These are phyloP conservation scores for Houttuynia cordata DNA, from an alignment of 164 flowering plant species.

Conservation along the genomic window DNA sequence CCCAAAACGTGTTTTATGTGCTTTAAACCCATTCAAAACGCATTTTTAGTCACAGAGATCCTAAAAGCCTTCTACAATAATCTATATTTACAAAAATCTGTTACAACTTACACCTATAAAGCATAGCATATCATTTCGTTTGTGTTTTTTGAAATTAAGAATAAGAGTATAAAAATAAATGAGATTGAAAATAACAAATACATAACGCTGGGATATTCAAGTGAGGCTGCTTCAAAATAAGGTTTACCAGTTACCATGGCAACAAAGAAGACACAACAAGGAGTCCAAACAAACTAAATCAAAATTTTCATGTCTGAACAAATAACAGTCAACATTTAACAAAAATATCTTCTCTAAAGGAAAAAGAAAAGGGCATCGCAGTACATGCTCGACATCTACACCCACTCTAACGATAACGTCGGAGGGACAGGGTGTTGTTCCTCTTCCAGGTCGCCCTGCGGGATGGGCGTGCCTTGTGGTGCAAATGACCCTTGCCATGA, in stretches of 20 bases:
- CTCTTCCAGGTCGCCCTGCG: slow-evolving; percentile 74
- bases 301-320: neutral
- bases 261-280: neutral
- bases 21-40: no score
- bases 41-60: no score
- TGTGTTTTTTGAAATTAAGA: no score
- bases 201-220: neutral
- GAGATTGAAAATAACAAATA: no score
- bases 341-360: neutral
- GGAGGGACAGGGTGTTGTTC: slow-evolving; percentile 61
- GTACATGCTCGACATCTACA: neutral
- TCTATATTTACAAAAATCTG: no score
- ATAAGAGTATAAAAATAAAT: no score
- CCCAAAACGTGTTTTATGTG: no score
- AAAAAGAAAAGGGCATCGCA: neutral
- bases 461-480: slow-evolving; percentile 39
- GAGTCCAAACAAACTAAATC: neutral
- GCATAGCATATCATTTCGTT: no score
- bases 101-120: no score
- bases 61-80: no score
- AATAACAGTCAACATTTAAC: neutral
- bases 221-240: neutral
- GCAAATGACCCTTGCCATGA: slow-evolving; percentile 36
- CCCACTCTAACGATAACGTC: slow-evolving; percentile 47
- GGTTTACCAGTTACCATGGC: neutral